Evolutionary conservation across 2,329 filamentous ascomycete genomes (phyloP).

Genomic region (Spiromastix sp.): DNA sequence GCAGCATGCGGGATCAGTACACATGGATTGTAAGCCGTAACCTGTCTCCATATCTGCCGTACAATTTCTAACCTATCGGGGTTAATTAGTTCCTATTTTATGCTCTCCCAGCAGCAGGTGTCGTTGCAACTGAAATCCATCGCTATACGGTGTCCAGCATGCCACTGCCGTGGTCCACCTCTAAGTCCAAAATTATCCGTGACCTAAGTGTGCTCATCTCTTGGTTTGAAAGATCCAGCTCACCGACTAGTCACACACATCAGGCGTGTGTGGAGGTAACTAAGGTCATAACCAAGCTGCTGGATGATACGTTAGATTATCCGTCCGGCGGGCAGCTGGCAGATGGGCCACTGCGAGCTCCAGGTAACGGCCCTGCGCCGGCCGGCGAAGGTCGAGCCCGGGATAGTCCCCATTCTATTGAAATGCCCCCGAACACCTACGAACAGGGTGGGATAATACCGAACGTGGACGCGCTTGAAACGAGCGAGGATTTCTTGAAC

Average conservation of each 20-base stretch:
- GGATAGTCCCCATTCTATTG: not conserved
- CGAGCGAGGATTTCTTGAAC: conserved; percentile 10
- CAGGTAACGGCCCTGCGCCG: not conserved
- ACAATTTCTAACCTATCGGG: too few species aligned
- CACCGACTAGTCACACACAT: conserved; percentile 6
- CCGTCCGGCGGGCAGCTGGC: conserved; percentile 17
- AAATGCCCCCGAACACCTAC: not conserved
- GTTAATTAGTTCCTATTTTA: conserved; percentile 15
- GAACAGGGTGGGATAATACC: not conserved
- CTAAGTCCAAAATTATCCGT: conserved; percentile 17
- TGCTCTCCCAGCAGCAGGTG: conserved; percentile 13
- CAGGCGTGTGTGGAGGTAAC: conserved; percentile 12
- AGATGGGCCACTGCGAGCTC: conserved; percentile 17
- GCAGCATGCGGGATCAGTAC: conserved; percentile 9
- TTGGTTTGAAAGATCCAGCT: conserved; percentile 12
- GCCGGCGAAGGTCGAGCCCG: not conserved
- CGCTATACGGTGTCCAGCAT: conserved; percentile 12
- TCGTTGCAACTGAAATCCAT: conserved; percentile 15
- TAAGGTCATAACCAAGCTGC: conserved; percentile 13
- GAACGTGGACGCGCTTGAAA: conserved; percentile 3
- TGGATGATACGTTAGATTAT: conserved; percentile 16
- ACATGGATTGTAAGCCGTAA: conserved; percentile 14
- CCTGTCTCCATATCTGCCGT: not conserved
- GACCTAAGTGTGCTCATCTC: conserved; percentile 14
- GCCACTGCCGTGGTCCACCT: conserved; percentile 11